Evolutionary conservation across 129 eudicot species (phyloP).

Genomic region (Smallanthus sonchifolius): DNA sequence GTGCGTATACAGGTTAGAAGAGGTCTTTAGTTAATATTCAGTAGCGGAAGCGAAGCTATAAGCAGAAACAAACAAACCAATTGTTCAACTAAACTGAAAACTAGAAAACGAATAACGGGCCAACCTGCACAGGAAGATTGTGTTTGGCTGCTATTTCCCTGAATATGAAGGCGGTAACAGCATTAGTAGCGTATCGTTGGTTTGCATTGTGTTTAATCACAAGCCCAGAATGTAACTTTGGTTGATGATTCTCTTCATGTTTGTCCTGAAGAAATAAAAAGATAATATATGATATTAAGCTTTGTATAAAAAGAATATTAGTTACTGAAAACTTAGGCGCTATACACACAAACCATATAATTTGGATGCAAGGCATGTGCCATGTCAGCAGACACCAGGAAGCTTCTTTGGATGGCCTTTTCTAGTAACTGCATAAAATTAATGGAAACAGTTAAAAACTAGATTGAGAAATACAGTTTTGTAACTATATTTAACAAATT

Average conservation of each 20-base stretch:
- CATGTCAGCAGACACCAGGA: slow-evolving; percentile 96
- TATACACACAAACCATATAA: slow-evolving; percentile 56
- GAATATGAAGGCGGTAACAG: slow-evolving; percentile 83
- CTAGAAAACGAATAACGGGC: slow-evolving; percentile 3
- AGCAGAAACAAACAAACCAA: neutral
- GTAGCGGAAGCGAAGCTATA: neutral
- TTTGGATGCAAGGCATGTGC: slow-evolving; percentile 99
- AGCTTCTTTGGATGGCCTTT: slow-evolving; percentile 79
- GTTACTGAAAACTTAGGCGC: neutral
- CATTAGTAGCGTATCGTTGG: slow-evolving; percentile 95
- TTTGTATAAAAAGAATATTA: neutral
- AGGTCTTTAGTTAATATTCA: neutral
- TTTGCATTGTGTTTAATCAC: slow-evolving; percentile 95
- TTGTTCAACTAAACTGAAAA: neutral
- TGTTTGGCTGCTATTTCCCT: slow-evolving; percentile 84
- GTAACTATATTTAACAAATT: neutral
- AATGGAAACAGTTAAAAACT: neutral
- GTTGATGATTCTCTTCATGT: slow-evolving; percentile 98
- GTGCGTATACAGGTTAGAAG: neutral
- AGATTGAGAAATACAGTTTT: neutral
- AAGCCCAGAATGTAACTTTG: slow-evolving; percentile 90
- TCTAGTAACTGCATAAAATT: slow-evolving; percentile 48
- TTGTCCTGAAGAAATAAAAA: slow-evolving; percentile 56
- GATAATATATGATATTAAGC: neutral
- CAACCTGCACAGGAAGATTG: slow-evolving; percentile 87